These are phyloP conservation scores for Rhizopogon vulgaris DNA, from an alignment of 768 basidiomycete species.

Conservation along the genomic window DNA sequence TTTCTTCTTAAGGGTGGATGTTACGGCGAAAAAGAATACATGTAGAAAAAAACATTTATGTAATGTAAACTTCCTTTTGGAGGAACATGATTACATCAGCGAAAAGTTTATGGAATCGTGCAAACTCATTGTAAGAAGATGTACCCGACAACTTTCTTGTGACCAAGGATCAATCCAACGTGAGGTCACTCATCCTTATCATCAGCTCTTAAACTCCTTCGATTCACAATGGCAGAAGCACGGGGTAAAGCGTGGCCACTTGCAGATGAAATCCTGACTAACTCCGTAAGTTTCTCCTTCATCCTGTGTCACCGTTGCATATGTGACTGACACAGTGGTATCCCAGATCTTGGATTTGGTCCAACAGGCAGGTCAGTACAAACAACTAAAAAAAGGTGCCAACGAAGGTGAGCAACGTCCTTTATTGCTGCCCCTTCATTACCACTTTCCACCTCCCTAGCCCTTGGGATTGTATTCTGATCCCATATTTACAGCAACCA, in stretches of 20 bases:
- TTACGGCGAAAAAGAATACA: no score
- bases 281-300: conserved; percentile 56
- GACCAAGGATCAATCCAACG: conserved; percentile 85
- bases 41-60: no score
- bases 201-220: conserved; percentile 4
- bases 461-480: conserved; percentile 3
- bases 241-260: conserved; percentile 85
- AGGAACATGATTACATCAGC: no score
- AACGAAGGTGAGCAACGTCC: conserved; percentile 74
- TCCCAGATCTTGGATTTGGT: conserved; percentile 89
- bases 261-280: conserved; percentile 81
- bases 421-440: not conserved
- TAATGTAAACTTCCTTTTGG: no score
- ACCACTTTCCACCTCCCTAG: not conserved
- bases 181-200: conserved; percentile 56
- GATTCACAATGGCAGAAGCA: conserved; percentile 52
- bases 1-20: no score
- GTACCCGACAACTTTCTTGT: conserved; percentile 8
- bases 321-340: not conserved
- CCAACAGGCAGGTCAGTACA: conserved; percentile 94
- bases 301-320: not conserved
- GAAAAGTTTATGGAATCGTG: no score
- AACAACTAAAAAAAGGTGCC: conserved; percentile 97
- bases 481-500: conserved; percentile 61
- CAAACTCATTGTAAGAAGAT: no score